Conservation (phyloP, 139 green algal species). For the Tetraselmis striata region DNA sequence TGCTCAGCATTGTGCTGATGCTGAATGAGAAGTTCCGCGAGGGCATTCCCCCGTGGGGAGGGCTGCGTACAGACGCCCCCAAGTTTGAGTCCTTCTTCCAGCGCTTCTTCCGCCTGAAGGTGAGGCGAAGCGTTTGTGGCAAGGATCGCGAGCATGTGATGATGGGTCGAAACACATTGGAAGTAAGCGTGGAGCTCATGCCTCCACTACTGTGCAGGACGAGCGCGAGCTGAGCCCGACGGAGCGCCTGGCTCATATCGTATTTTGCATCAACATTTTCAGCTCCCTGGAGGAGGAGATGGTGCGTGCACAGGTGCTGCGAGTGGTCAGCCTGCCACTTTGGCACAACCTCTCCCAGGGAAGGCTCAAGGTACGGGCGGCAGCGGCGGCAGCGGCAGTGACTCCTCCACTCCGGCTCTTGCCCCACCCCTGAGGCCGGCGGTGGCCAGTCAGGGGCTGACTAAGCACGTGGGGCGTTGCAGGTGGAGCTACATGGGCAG, state of each 20-base stretch:
- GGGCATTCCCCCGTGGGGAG: conserved; percentile 66
- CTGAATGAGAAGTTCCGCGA: conserved; percentile 93
- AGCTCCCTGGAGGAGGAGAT: conserved; percentile 79
- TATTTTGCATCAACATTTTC: background rate
- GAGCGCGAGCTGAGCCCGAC: background rate
- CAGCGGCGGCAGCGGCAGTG: too few relatives aligned
- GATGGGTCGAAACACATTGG: too few relatives aligned
- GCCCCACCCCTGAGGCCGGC: too few relatives aligned
- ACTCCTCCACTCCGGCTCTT: too few relatives aligned
- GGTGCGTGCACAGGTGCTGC: conserved; percentile 59
- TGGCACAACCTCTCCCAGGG: conserved; percentile 75
- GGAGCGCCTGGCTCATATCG: background rate
- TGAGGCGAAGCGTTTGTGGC: too few relatives aligned
- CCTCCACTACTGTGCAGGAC: too few relatives aligned
- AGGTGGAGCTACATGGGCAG: conserved; percentile 72
- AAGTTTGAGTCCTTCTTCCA: background rate
- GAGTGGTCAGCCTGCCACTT: conserved; percentile 76
- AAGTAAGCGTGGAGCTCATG: too few relatives aligned
- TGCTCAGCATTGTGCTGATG: conserved; percentile 86
- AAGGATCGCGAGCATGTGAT: too few relatives aligned
- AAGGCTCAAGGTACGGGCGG: conserved; percentile 67
- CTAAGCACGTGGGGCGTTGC: too few relatives aligned
- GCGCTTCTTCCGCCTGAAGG: background rate
- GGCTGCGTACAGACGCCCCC: background rate
- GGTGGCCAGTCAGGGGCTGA: too few relatives aligned